Conservation (phyloP, 148 eudicot species). For the Fagopyrum homotropicum region DNA sequence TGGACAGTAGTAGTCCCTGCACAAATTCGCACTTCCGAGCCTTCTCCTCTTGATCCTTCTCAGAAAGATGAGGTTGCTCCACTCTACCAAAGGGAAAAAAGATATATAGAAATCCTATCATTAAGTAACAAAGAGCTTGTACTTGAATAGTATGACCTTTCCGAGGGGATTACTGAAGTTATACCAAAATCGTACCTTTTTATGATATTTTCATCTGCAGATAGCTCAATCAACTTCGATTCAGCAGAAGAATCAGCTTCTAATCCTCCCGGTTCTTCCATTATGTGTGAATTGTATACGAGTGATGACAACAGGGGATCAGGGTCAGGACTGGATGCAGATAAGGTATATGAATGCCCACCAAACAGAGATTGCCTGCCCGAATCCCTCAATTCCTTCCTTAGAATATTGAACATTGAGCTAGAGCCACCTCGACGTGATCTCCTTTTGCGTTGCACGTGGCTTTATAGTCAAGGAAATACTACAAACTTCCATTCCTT, state of each 20-base stretch:
- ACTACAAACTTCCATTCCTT: neutral
- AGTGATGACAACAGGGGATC: slow-evolving; percentile 84
- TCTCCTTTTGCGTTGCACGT: slow-evolving; percentile 90
- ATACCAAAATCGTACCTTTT: slow-evolving; percentile 39
- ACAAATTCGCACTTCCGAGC: slow-evolving; percentile 59
- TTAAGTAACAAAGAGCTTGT: neutral
- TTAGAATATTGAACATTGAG: slow-evolving; percentile 49
- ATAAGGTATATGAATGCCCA: slow-evolving; percentile 41
- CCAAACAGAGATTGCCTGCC: slow-evolving; percentile 60
- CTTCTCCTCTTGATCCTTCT: slow-evolving; percentile 75
- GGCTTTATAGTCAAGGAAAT: slow-evolving; percentile 49
- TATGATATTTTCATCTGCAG: slow-evolving; percentile 19
- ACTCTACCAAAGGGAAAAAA: slow-evolving; percentile 17
- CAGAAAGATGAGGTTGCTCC: slow-evolving; percentile 39
- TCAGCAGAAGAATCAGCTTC: slow-evolving; percentile 36
- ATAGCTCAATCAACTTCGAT: slow-evolving; percentile 27
- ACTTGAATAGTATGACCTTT: neutral
- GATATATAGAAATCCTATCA: neutral
- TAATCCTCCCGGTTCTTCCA: slow-evolving; percentile 30
- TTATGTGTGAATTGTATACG: slow-evolving; percentile 45
- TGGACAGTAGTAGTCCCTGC: slow-evolving; percentile 58
- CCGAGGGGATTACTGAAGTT: neutral
- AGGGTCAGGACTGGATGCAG: slow-evolving; percentile 57
- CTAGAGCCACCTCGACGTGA: slow-evolving; percentile 51
- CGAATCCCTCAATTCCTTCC: slow-evolving; percentile 70